Conservation (phyloP, 805 yeast species). For the Hanseniaspora valbyensis region DNA sequence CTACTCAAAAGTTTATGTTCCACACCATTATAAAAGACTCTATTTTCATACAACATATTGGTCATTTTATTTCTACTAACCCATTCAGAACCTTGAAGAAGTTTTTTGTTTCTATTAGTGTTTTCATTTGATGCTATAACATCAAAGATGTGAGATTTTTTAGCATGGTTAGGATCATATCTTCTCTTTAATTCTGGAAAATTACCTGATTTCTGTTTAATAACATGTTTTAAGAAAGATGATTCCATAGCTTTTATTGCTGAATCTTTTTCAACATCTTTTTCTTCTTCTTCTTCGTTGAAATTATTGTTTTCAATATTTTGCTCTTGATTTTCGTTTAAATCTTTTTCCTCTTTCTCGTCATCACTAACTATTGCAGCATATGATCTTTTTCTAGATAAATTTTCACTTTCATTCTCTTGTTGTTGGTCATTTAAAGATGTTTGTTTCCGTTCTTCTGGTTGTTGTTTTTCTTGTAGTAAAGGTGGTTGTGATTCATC, state of each 20-base stretch:
- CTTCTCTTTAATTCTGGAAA: constrained; percentile 26
- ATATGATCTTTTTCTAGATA: background rate
- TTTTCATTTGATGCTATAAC: constrained; percentile 27
- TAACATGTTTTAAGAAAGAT: constrained; percentile 24
- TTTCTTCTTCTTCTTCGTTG: background rate
- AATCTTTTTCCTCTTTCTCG: background rate
- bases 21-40: constrained; percentile 30
- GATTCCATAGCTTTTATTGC: constrained; percentile 18
- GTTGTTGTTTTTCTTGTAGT: background rate
- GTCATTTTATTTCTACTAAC: constrained; percentile 38
- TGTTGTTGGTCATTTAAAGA: too few relatives aligned
- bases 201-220: constrained; percentile 28
- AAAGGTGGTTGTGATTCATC: background rate
- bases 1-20: constrained; percentile 29
- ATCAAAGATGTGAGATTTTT: constrained; percentile 19
- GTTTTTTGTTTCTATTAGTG: constrained; percentile 49
- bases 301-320: background rate
- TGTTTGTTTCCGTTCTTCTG: background rate
- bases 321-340: background rate
- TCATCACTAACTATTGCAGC: background rate
- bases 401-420: too few relatives aligned
- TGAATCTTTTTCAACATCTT: constrained; percentile 16
- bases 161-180: constrained; percentile 20
- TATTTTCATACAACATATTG: constrained; percentile 26
- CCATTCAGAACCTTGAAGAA: constrained; percentile 38